Evolutionary conservation across 768 basidiomycete species (phyloP).

Genomic region (Panaeolus cyanescens): DNA sequence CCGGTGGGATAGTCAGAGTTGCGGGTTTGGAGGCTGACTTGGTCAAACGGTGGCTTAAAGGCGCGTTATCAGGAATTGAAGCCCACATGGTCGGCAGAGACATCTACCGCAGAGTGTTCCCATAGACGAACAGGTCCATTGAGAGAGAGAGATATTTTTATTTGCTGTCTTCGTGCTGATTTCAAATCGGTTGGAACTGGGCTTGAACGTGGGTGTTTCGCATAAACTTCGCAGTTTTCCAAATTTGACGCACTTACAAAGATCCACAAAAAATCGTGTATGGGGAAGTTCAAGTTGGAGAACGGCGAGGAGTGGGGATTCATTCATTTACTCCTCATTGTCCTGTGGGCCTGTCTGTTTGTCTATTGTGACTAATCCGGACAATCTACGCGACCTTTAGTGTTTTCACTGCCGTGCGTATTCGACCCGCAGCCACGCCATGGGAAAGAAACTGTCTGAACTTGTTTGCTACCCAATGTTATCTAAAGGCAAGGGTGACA

Average conservation of each 20-base stretch:
- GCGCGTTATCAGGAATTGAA: conserved; percentile 52
- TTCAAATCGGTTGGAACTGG: background rate
- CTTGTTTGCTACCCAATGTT: background rate
- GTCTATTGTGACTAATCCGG: background rate
- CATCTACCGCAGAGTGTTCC: conserved; percentile 64
- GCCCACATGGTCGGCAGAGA: conserved; percentile 56
- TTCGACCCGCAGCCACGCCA: background rate
- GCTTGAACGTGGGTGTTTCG: background rate
- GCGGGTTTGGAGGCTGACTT: conserved; percentile 78
- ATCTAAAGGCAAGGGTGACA: background rate
- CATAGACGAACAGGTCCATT: conserved; percentile 25
- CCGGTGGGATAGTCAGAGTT: conserved; percentile 65
- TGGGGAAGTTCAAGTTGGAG: background rate
- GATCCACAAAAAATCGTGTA: background rate
- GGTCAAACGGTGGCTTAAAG: conserved; percentile 70
- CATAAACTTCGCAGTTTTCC: background rate
- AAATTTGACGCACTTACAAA: background rate
- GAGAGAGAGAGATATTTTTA: background rate
- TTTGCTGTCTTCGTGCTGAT: background rate
- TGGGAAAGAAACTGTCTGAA: background rate
- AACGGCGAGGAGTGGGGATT: background rate
- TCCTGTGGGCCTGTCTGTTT: background rate
- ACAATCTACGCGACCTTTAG: background rate
- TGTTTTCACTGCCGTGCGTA: too few species aligned
- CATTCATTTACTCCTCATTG: background rate